Evolutionary conservation across 495 filamentous ascomycete species (phyloP).

Genomic region (Aspergillus olivimuriae): DNA sequence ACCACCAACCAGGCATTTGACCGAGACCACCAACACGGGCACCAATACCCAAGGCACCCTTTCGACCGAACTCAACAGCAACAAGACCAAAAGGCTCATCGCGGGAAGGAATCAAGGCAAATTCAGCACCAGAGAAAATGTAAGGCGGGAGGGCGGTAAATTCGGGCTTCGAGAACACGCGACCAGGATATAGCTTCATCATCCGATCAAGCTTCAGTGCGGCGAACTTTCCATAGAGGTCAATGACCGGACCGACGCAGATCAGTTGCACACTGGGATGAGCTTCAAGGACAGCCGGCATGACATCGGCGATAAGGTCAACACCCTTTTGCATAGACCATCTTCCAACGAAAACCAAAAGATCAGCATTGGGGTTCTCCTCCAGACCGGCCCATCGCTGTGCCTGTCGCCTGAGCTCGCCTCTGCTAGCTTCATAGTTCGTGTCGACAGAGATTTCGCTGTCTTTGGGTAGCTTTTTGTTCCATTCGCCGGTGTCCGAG

Average conservation of each 20-base stretch:
- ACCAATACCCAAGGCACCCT: slow-evolving; percentile 70
- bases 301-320: slow-evolving; percentile 72
- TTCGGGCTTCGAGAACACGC: slow-evolving; percentile 71
- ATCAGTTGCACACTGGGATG: slow-evolving; percentile 63
- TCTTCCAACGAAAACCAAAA: slow-evolving; percentile 72
- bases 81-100: slow-evolving; percentile 81
- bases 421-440: slow-evolving; percentile 50
- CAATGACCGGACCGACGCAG: slow-evolving; percentile 67
- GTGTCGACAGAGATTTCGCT: slow-evolving; percentile 51
- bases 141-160: slow-evolving; percentile 69
- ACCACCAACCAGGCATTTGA: slow-evolving; percentile 75
- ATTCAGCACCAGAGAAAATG: slow-evolving; percentile 74
- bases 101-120: slow-evolving; percentile 71
- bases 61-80: slow-evolving; percentile 73
- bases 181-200: slow-evolving; percentile 70
- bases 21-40: slow-evolving; percentile 62
- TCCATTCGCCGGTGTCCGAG: slow-evolving; percentile 65
- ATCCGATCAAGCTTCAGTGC: slow-evolving; percentile 64
- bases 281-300: slow-evolving; percentile 64
- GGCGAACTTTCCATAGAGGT: slow-evolving; percentile 73
- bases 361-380: slow-evolving; percentile 58
- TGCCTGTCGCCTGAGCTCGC: slow-evolving; percentile 56
- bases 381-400: slow-evolving; percentile 73
- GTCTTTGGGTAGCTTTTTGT: slow-evolving; percentile 45
- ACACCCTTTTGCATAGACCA: slow-evolving; percentile 78